These are phyloP conservation scores for Nemania bipapillata DNA, from an alignment of 2,329 filamentous ascomycete genomes.

Conservation along the genomic window DNA sequence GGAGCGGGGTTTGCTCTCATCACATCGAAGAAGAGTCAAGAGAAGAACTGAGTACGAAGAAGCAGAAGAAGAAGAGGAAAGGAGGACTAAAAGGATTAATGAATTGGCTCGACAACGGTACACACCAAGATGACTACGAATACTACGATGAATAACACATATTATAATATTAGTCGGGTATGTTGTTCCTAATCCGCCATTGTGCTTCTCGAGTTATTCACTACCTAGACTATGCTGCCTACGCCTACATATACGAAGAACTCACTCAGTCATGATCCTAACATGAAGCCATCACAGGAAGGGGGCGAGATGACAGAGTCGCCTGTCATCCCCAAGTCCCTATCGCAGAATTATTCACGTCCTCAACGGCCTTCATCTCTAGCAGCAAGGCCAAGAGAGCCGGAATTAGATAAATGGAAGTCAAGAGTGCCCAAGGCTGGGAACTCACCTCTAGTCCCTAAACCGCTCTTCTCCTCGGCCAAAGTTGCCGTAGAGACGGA, in stretches of 20 bases:
- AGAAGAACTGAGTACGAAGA: neutral
- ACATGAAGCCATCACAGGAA: constrained; percentile 30
- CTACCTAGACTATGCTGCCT: neutral
- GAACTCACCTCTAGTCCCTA: constrained; percentile 24
- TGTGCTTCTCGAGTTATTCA: neutral
- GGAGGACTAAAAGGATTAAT: constrained; percentile 4
- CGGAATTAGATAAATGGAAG: constrained; percentile 28
- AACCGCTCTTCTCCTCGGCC: constrained; percentile 33
- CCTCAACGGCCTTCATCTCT: constrained; percentile 4
- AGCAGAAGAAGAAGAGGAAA: constrained; percentile 1
- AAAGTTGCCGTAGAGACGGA: constrained; percentile 24
- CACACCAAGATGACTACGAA: constrained; percentile 14
- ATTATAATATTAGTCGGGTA: constrained; percentile 34
- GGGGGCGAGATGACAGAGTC: constrained; percentile 34
- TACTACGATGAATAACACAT: constrained; percentile 29
- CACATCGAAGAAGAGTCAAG: constrained; percentile 1
- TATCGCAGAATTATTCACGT: constrained; percentile 17
- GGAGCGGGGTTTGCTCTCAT: neutral
- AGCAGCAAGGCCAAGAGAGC: neutral
- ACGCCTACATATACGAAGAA: neutral
- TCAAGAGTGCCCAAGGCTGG: constrained; percentile 25
- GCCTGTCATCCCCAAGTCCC: constrained; percentile 31
- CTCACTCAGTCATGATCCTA: constrained; percentile 15
- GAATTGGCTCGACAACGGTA: neutral
- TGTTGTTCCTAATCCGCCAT: neutral